Percentiles rank a stretch among this genome's conserved stretches.
These are phyloP conservation scores for Apiospora koreana DNA, from an alignment of 2,329 filamentous ascomycete genomes.

Conservation along the genomic window DNA sequence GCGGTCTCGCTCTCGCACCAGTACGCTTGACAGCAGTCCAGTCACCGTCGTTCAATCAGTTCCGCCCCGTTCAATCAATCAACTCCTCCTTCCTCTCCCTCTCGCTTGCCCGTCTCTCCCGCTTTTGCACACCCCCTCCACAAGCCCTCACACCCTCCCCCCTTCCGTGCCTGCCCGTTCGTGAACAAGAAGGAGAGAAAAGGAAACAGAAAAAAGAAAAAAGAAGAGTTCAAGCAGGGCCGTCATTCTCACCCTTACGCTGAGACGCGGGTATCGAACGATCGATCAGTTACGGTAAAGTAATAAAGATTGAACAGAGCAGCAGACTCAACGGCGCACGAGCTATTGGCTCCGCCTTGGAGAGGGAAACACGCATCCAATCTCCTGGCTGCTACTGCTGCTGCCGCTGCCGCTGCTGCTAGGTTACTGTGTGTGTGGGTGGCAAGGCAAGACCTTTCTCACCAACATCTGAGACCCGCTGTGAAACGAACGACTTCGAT, in stretches of 20 bases:
- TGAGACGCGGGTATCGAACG: constrained; percentile 6
- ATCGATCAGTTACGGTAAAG: neutral
- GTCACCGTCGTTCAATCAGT: too few relatives aligned
- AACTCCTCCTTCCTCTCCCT: neutral
- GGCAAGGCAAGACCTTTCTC: constrained; percentile 5
- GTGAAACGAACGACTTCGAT: constrained; percentile 9
- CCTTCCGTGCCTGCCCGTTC: too few relatives aligned
- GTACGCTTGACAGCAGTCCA: neutral
- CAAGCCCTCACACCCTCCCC: neutral
- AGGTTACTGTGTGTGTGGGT: constrained; percentile 8
- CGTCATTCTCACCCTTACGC: neutral
- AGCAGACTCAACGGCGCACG: neutral
- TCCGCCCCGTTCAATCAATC: neutral
- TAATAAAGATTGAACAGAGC: neutral
- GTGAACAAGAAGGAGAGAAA: neutral
- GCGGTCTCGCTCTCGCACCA: too few relatives aligned
- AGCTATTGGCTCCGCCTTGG: neutral
- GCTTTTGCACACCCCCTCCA: neutral
- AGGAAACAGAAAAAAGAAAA: neutral
- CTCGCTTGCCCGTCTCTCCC: neutral
- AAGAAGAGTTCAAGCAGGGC: neutral
- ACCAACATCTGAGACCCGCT: constrained; percentile 8
- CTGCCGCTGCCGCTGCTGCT: neutral
- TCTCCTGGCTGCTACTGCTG: neutral
- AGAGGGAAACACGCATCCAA: constrained; percentile 3